Base-by-base conservation (phyloP, 192 early-diverging fungal species). In the Coemansia sp. region DNA sequence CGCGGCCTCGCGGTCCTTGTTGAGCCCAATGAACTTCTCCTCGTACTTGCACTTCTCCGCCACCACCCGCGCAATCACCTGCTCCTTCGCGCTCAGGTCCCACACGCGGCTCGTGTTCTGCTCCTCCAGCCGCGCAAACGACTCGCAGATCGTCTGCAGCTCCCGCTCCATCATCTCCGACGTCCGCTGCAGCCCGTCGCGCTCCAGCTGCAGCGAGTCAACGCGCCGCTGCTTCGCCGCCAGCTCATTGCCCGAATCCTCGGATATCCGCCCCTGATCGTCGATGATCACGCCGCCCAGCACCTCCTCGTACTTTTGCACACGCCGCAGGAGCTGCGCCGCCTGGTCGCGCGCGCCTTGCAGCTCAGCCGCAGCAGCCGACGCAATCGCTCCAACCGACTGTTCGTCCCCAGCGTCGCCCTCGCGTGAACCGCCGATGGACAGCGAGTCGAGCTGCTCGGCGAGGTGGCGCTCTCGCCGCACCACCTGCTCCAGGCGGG, bases 11-110 rank as follows among this genome's bases (percentile, higher is more conserved):
- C 81, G 90, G 53, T 92, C 87, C 73, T 91, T 90, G 44, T 86
- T 85, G 24, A 95, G 70, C 62, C 84, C 83, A 9, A 81, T 84
- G 53, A 91, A 94, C 67, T 94, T 98, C 16, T 94, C 91, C 34
- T 93, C 93, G 63, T 88, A 88, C 81, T 93, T 94, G 60, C 88
- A 85, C 82, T 89, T 93, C 74, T 98, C 94, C 10, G 91, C 90
- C n/a, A 89, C 65, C 3, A 94, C 77, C 46, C 89, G 89, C 62
- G 87, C 72, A 33, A 94, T 88, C 8, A 91, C 87, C 63, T 94
- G 92, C 73, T 94, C 91, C 79, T 92, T 93, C 45, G 88, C 82
- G 13, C 83, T 76, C 35, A 94, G 74, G 68, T 92, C 88, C 64
- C 94, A 87, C 4, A 94, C 91, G 63, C 92, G 92, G 63, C 88